Conservation (phyloP, 306 rosid species). For the Mimosa bimucronata region DNA sequence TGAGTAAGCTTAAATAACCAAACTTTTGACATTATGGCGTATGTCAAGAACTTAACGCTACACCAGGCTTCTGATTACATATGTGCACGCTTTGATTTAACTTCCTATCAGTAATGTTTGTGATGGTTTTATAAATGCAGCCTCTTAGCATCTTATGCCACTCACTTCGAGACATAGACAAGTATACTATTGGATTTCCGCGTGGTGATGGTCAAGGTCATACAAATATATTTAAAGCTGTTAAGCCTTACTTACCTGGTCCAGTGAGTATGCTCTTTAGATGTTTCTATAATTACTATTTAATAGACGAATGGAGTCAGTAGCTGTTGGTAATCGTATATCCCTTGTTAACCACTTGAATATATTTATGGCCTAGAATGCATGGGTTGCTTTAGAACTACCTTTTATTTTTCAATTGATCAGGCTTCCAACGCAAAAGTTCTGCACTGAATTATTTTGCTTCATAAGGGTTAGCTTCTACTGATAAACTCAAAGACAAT, state of each 20-base stretch:
- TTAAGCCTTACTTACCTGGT: slow-evolving; percentile 92
- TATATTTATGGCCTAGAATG: slow-evolving; percentile 9
- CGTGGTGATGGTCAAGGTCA: slow-evolving; percentile 91
- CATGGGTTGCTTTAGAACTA: not conserved
- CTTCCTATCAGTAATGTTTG: slow-evolving; percentile 13
- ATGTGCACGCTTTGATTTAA: slow-evolving; percentile 18
- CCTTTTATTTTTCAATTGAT: no score
- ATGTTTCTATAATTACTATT: slow-evolving; percentile 13
- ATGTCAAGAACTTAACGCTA: not conserved
- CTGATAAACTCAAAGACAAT: no score
- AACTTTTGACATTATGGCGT: slow-evolving; percentile 17
- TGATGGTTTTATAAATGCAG: slow-evolving; percentile 49
- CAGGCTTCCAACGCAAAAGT: no score
- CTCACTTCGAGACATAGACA: slow-evolving; percentile 90
- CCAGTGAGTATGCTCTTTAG: slow-evolving; percentile 74
- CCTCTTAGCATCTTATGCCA: slow-evolving; percentile 94
- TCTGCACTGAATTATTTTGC: no score
- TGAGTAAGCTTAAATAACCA: slow-evolving; percentile 11
- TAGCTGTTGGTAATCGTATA: not conserved
- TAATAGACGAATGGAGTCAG: not conserved
- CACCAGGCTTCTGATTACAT: not conserved
- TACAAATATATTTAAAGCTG: slow-evolving; percentile 72
- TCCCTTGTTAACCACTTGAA: not conserved
- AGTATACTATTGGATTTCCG: slow-evolving; percentile 84
- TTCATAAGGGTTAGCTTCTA: no score